phyloP scores from a whole-genome alignment of 768 basidiomycete genomes.

The Tricholoma sp. region DNA sequence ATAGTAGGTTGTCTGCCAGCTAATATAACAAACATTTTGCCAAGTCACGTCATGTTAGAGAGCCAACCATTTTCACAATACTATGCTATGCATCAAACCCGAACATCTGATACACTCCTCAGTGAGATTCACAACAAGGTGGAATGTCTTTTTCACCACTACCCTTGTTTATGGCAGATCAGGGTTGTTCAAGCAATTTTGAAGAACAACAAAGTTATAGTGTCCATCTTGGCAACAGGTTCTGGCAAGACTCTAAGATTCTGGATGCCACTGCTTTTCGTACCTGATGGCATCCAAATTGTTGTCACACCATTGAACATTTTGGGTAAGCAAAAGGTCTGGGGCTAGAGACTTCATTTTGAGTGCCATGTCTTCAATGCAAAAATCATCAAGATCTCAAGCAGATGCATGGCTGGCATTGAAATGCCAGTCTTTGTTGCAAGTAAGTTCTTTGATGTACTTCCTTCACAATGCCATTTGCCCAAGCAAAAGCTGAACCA shows the following conservation, averaged over 20 bases:
- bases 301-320: too few species aligned
- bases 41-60: not conserved
- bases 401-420: too few species aligned
- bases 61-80: not conserved
- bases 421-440: too few species aligned
- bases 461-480: not conserved
- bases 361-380: not conserved
- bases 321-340: not conserved
- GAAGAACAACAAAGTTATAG: not conserved
- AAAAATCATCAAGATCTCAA: not conserved
- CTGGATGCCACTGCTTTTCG: not conserved
- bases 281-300: too few species aligned
- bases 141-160: not conserved
- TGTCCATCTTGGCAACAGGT: not conserved
- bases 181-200: not conserved
- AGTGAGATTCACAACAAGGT: not conserved
- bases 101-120: not conserved
- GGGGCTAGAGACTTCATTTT: not conserved
- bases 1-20: not conserved
- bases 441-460: not conserved
- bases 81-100: not conserved
- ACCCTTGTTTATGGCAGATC: not conserved
- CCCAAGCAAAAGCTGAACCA: too few species aligned
- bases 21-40: not conserved
- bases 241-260: not conserved